Evolutionary conservation across 352 stramenopile genomes (phyloP).

Genomic region (Phytophthora melonis): DNA sequence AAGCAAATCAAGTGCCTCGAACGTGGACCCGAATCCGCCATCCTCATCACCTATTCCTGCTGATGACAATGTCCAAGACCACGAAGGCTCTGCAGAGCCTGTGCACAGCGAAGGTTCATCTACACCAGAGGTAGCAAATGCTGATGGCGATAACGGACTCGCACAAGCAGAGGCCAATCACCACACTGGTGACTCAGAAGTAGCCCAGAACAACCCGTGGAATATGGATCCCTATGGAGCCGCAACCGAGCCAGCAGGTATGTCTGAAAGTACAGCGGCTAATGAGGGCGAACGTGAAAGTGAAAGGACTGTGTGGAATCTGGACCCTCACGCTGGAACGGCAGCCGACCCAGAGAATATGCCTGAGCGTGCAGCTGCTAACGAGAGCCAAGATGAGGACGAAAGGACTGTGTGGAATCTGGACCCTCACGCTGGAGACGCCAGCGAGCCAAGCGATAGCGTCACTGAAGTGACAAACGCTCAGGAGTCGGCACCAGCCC

Average conservation of each 20-base stretch:
- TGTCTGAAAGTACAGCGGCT: not conserved
- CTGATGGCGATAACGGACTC: not conserved
- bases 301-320: constrained; percentile 24
- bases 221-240: constrained; percentile 21
- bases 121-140: not conserved
- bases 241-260: not conserved
- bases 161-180: not conserved
- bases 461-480: not conserved
- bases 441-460: constrained; percentile 8
- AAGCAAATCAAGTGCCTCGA: constrained; percentile 7
- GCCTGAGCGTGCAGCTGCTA: not conserved
- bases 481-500: not conserved
- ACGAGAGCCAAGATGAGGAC: not conserved
- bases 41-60: not conserved
- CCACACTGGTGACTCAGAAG: not conserved
- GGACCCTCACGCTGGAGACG: constrained; percentile 23
- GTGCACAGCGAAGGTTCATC: constrained; percentile 1
- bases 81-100: not conserved
- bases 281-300: not conserved
- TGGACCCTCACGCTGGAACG: constrained; percentile 21
- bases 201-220: constrained; percentile 12
- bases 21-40: constrained; percentile 10
- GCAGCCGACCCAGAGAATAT: not conserved
- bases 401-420: constrained; percentile 29
- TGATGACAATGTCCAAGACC: not conserved